phyloP scores from a whole-genome alignment of 1,284 basidiomycete species.

The Trichosporon asahii region DNA sequence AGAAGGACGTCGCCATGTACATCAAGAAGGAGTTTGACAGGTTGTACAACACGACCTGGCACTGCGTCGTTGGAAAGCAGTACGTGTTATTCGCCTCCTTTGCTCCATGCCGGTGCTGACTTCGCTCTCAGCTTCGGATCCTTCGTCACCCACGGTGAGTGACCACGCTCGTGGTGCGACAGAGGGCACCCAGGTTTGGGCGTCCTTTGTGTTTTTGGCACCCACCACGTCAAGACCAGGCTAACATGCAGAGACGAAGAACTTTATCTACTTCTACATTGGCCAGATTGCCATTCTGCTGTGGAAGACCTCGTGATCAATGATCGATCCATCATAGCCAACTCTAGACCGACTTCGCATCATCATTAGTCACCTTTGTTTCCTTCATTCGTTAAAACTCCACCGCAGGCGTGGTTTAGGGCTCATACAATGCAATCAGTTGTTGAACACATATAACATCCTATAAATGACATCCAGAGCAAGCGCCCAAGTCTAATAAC shows the following conservation, averaged over 20 bases:
- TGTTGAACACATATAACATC: slow-evolving; percentile 10
- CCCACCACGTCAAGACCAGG: background rate
- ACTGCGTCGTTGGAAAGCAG: slow-evolving; percentile 87
- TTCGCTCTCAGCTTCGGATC: slow-evolving; percentile 67
- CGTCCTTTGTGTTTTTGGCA: background rate
- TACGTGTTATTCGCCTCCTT: slow-evolving; percentile 27
- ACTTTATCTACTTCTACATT: slow-evolving; percentile 96
- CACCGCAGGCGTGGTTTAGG: background rate
- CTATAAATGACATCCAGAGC: slow-evolving; percentile 3
- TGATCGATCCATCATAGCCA: slow-evolving; percentile 22
- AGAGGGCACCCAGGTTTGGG: background rate
- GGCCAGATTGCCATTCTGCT: slow-evolving; percentile 83
- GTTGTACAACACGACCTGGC: slow-evolving; percentile 88
- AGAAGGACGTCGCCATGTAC: slow-evolving; percentile 96
- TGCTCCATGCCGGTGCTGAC: slow-evolving; percentile 8
- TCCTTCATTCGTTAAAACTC: background rate
- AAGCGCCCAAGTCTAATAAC: slow-evolving; percentile 2
- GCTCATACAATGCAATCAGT: background rate
- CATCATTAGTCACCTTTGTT: background rate
- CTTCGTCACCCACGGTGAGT: slow-evolving; percentile 92
- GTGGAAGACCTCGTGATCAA: slow-evolving; percentile 73
- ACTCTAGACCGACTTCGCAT: background rate
- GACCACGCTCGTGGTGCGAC: background rate
- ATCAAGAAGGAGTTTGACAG: slow-evolving; percentile 98
- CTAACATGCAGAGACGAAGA: slow-evolving; percentile 72